These are phyloP conservation scores for Mycothermus thermophilus DNA, from an alignment of 495 filamentous ascomycete species.

Conservation along the genomic window DNA sequence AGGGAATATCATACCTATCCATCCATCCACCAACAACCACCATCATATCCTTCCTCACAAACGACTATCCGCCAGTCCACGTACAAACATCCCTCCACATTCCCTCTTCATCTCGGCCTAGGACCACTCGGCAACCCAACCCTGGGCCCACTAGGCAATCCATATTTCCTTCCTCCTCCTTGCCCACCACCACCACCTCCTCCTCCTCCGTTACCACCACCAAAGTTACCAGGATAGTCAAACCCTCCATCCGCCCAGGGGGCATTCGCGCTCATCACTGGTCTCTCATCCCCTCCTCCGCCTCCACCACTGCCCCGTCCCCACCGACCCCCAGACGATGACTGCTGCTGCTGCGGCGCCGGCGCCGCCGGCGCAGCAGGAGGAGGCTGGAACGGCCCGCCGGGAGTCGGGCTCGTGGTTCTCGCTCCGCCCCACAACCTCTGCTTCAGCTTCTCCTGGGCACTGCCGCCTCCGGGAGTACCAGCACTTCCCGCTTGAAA, in stretches of 20 bases:
- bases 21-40: no score
- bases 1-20: no score
- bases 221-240: slow-evolving; percentile 23
- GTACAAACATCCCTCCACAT: background rate
- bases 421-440: slow-evolving; percentile 34
- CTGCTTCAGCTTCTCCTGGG: slow-evolving; percentile 38
- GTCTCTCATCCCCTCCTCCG: slow-evolving; percentile 22
- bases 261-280: slow-evolving; percentile 34
- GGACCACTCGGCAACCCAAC: slow-evolving; percentile 31
- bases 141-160: slow-evolving; percentile 39
- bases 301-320: slow-evolving; percentile 13
- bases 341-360: slow-evolving; percentile 13
- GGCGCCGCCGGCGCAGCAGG: no score
- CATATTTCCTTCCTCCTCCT: slow-evolving; percentile 24
- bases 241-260: slow-evolving; percentile 32
- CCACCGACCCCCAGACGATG: slow-evolving; percentile 12
- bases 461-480: slow-evolving; percentile 15
- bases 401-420: slow-evolving; percentile 26
- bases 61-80: no score
- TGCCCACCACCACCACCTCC: slow-evolving; percentile 23
- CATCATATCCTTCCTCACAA: no score
- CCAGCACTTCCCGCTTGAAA: no score
- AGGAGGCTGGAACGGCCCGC: slow-evolving; percentile 26
- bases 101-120: slow-evolving; percentile 23
- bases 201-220: no score